Base-by-base conservation (phyloP, 768 basidiomycete genomes). In the Hirschioporus abietinus region DNA sequence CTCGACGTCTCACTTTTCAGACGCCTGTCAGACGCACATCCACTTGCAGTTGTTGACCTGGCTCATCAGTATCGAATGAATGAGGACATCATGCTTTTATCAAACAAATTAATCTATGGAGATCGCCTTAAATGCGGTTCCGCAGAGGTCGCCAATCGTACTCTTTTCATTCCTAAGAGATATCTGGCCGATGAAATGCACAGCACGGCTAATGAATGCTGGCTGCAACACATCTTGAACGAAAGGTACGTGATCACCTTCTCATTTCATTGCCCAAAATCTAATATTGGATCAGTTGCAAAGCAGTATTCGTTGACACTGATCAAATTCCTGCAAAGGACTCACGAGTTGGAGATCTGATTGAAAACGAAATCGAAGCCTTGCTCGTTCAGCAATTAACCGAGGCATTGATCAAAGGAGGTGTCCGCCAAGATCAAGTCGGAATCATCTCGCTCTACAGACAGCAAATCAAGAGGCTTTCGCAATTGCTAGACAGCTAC, bases 21-120 rank as follows among this genome's bases (percentile, higher is more conserved):
- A 58, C 85, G 88, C 1, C 85, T 99, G 5, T 95, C 93, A 0
- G 90, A 94, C 58, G 88, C 92, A 0, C 93, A 98, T 72, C 93
- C 93, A 0, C 78, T 88, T 24, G 88, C 95, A 1, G 92, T 97
- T 35, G 86, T 92, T 25, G 92, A 97, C 70, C 84, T 99, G 58
- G 83, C 86, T 0, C 83, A 90, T 66, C 97, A 99, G 74, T 99
- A 99, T 74, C 84, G 97, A 60, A 99, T 99, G 97, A 98, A 96
- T 76, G 86, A 86, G 65, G 95, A 96, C 68, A 97, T 99, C 74
- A 98, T 98, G 96, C 74, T 84, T 10, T 80, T 99, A 9, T 93
- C 92, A 1, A 99, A 98, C 75, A 82, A 81, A 66, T 86, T 99
- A 61, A 88, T 98, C 10, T 99, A 99, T 71, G 80, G 84, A 10